Evolutionary conservation across 164 flowering plant species (phyloP), one percentile per base, ranked within the genome.

Genomic region (Sextonia rubra): DNA sequence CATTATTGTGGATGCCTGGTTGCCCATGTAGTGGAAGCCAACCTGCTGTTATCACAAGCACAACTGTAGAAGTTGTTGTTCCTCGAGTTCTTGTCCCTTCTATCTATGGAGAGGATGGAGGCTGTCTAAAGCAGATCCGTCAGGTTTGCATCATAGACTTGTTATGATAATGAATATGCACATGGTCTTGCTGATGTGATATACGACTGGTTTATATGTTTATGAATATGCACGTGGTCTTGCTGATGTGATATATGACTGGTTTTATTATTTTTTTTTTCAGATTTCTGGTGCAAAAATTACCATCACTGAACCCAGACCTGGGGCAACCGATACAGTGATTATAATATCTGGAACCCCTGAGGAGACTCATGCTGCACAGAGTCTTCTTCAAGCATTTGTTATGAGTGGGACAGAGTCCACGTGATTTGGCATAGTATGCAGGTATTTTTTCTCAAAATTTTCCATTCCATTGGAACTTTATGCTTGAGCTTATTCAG

Each of bases 341-440:
- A 89, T 93, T 72, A 84, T 87, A 72, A 93, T 95, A 80, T 89
- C 94, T 68, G 99, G 98, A 52, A 88, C 97, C 5, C 99, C 99
- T 60, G 99, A 95, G 70, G 90, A 93, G 82, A 87, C 97, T 14
- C 89, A 91, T 82, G 99, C 99, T 58, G 99, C 99, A 30, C 99
- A 95, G 70, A 87, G 92, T 85, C 97, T 95, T 73, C 93, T 95
- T 79, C 99, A 95, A 82, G 99, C 99, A 63, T 95, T 95, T 86
- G 99, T 95, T 20, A 82, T 90, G 80, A 79, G 85, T 74, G 99
- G 86, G 79, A 71, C 82, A 4, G 86, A 81, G 60, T 74, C 90
- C 52, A 68, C 83, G 70, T 92, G 86, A 90, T 71, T 27, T 58
- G 67, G 24, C 18, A 14, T 9, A 27, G 74, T 66, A 69, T 14